Evolutionary conservation across 2,329 filamentous ascomycete species (phyloP).

Genomic region (Colletotrichum sidae): DNA sequence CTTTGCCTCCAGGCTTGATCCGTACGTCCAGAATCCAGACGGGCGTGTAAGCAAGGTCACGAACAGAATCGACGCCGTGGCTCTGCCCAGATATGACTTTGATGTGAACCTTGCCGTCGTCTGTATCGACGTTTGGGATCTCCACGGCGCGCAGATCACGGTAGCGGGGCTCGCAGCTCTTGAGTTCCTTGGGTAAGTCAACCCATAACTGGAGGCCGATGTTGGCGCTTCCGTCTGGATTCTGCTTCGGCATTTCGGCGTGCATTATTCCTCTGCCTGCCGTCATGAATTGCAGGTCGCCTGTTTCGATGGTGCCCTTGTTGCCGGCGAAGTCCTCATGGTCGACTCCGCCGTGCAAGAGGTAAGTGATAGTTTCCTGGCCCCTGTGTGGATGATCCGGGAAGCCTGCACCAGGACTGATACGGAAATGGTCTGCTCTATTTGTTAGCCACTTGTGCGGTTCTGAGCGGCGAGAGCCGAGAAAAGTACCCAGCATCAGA

Average conservation of each 20-base stretch:
- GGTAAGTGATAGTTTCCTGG: constrained; percentile 89
- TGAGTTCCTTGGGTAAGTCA: constrained; percentile 84
- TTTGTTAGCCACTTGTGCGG: constrained; percentile 84
- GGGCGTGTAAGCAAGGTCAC: constrained; percentile 94
- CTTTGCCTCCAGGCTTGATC: constrained; percentile 80
- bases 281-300: constrained; percentile 99
- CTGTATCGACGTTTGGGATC: constrained; percentile 79
- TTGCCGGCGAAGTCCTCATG: constrained; percentile 94
- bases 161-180: constrained; percentile 91
- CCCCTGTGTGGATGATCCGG: constrained; percentile 88
- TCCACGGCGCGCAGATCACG: constrained; percentile 84
- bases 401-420: constrained; percentile 85
- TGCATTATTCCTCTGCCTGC: constrained; percentile 93
- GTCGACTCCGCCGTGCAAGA: constrained; percentile 86
- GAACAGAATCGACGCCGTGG: constrained; percentile 85
- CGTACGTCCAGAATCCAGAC: constrained; percentile 94
- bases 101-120: constrained; percentile 79
- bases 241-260: constrained; percentile 91
- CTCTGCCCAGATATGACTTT: constrained; percentile 92
- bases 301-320: constrained; percentile 82
- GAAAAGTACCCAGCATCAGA: constrained; percentile 96
- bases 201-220: constrained; percentile 96
- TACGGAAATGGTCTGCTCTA: constrained; percentile 86
- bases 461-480: constrained; percentile 88
- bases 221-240: constrained; percentile 80